Base-by-base conservation (phyloP, 179 eudicot species). In the Pouteria campechiana region DNA sequence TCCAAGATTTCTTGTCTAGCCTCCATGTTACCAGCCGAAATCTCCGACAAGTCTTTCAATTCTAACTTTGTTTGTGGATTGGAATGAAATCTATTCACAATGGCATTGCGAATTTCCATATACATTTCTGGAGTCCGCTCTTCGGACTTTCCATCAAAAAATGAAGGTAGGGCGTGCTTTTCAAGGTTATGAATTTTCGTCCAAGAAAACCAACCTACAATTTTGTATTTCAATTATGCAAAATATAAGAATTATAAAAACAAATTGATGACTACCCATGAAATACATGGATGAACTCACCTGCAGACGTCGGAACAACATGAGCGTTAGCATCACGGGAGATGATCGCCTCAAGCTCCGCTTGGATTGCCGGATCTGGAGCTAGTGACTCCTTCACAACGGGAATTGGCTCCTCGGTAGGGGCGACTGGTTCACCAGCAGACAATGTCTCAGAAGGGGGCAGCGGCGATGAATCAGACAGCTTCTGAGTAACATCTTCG, bases 151-250 rank as follows among this genome's bases (percentile, higher is more conserved):
- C 92, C 94, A 54, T 58, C 73, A 48, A 90, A 90, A 68, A 90
- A 90, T 38, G 92, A 82, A 38, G 61, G 82, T 66, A 86, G 30
- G 36, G 76, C 45, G 28, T 55, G 76, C 62, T 82, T 74, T 70
- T 90, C 98, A 55, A 86, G 62, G 11, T 74, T 73, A 58, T 90
- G 98, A 64, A 82, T 29, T 41, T 61, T 67, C 16, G 70, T 69
- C 98, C 98, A 90, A 18, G 88, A 82, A 71, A 86, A 90, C 98
- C 98, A 90, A 66, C 96, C 98, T 90, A 57, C 32, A 71, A 17
- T 45, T n/a, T 12, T 7, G 16, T 8, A 12, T 10, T 15, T 16
- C 7, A 19, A 50, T 38, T 18, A 28, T 33, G 25, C 35, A 48
- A 16, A 36, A 37, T 25, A 24, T 17, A 29, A 27, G 36, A 37